Evolutionary conservation across 345 rosid genomes (phyloP).

Genomic region (Geranium rotundifolium): DNA sequence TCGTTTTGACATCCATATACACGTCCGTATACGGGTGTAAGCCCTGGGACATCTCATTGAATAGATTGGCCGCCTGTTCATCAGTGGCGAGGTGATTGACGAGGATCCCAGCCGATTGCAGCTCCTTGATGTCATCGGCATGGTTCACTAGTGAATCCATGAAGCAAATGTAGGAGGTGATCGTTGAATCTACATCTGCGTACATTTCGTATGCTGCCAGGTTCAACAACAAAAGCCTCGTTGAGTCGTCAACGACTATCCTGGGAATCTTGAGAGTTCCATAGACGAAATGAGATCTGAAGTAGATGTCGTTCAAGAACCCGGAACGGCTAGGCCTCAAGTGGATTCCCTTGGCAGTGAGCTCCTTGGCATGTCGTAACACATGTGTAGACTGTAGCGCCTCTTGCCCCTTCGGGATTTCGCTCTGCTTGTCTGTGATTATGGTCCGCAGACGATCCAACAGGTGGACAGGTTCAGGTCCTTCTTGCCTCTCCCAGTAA

Average conservation of each 20-base stretch:
- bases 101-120: background rate
- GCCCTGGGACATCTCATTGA: background rate
- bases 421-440: background rate
- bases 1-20: background rate
- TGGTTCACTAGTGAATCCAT: background rate
- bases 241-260: background rate
- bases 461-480: background rate
- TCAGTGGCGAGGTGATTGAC: background rate
- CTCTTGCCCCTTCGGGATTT: background rate
- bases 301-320: background rate
- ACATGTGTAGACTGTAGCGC: no score
- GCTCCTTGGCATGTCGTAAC: background rate
- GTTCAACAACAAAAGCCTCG: background rate
- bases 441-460: background rate
- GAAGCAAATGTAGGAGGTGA: background rate
- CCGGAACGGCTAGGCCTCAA: background rate
- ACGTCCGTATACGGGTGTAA: background rate
- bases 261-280: background rate
- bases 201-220: background rate
- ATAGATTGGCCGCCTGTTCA: background rate
- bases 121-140: background rate
- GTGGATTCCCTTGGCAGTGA: background rate
- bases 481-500: no score
- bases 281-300: background rate
- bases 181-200: background rate